Conservation (phyloP, 306 rosid genomes). For the Adenanthera pavonina region DNA sequence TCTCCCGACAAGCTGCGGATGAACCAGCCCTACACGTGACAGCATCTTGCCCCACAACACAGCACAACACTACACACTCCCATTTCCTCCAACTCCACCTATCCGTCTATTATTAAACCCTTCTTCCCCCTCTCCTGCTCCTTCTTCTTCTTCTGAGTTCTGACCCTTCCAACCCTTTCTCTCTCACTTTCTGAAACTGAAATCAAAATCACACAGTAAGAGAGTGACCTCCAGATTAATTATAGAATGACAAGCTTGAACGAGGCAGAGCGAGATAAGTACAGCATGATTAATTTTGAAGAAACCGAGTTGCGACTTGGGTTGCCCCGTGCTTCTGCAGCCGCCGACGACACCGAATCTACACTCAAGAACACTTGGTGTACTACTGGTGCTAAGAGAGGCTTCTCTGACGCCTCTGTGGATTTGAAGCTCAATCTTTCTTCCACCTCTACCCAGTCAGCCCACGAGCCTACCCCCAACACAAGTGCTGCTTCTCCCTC, state of each 20-base stretch:
- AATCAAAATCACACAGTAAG: no score
- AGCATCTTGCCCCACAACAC: slow-evolving; percentile 11
- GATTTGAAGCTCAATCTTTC: slow-evolving; percentile 94
- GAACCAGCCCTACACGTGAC: slow-evolving; percentile 66
- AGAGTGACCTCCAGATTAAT: background rate
- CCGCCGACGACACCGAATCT: slow-evolving; percentile 31
- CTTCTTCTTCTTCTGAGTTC: background rate
- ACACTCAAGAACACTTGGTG: background rate
- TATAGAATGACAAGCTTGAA: slow-evolving; percentile 31
- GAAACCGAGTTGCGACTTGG: slow-evolving; percentile 88
- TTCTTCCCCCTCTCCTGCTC: background rate
- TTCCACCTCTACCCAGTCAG: slow-evolving; percentile 35
- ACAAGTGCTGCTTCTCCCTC: slow-evolving; percentile 35
- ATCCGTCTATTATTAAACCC: slow-evolving; percentile 42
- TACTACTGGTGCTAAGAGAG: slow-evolving; percentile 67
- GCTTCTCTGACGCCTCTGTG: slow-evolving; percentile 54
- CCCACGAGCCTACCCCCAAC: slow-evolving; percentile 28
- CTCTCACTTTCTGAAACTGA: background rate
- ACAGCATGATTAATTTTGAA: slow-evolving; percentile 68
- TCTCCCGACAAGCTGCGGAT: slow-evolving; percentile 53
- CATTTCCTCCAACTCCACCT: background rate
- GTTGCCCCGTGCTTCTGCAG: slow-evolving; percentile 58
- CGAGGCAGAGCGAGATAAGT: slow-evolving; percentile 32
- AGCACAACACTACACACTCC: background rate
- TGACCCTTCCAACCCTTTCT: no score